Evolutionary conservation across 2,329 filamentous ascomycete species (phyloP).

Genomic region (Chaetomium sp.): DNA sequence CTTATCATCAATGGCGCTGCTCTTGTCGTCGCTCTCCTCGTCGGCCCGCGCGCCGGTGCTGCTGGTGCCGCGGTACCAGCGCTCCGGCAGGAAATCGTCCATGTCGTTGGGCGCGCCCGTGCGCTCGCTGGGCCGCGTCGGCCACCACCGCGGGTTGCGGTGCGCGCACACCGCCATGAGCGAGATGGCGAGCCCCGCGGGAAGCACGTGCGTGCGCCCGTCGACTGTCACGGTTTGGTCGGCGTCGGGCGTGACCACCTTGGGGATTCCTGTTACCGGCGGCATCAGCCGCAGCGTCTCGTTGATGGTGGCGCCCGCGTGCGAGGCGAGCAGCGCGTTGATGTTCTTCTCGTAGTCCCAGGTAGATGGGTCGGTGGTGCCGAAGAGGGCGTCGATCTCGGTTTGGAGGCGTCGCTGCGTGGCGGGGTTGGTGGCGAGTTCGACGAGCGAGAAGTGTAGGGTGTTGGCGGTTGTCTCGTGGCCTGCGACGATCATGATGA

Average conservation of each 20-base stretch:
- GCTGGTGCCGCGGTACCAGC: slow-evolving; percentile 61
- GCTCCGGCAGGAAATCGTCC: slow-evolving; percentile 69
- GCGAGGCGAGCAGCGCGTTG: slow-evolving; percentile 65
- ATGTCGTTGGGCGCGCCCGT: slow-evolving; percentile 56
- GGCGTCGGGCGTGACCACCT: slow-evolving; percentile 53
- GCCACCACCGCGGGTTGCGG: slow-evolving; percentile 74
- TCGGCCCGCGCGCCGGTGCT: slow-evolving; percentile 31
- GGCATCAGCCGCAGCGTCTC: slow-evolving; percentile 75
- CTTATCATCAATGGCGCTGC: slow-evolving; percentile 42
- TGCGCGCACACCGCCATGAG: slow-evolving; percentile 61
- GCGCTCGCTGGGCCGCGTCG: slow-evolving; percentile 51
- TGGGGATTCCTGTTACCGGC: slow-evolving; percentile 72
- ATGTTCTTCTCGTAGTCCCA: slow-evolving; percentile 74
- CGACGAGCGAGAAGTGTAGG: slow-evolving; percentile 69
- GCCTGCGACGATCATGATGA: slow-evolving; percentile 69
- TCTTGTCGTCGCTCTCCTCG: slow-evolving; percentile 33
- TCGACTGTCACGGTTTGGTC: slow-evolving; percentile 62
- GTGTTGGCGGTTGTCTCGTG: slow-evolving; percentile 80
- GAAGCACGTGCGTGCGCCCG: slow-evolving; percentile 61
- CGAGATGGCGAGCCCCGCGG: slow-evolving; percentile 57
- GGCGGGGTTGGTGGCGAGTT: slow-evolving; percentile 65
- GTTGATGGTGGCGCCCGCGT: slow-evolving; percentile 75
- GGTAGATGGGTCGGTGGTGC: slow-evolving; percentile 55
- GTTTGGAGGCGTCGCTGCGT: slow-evolving; percentile 67
- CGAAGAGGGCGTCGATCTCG: slow-evolving; percentile 68